Percentiles rank a stretch among this genome's conserved stretches.
phyloP scores from a whole-genome alignment of 2,329 filamentous ascomycete species.

The Harringtonia aguacate region DNA sequence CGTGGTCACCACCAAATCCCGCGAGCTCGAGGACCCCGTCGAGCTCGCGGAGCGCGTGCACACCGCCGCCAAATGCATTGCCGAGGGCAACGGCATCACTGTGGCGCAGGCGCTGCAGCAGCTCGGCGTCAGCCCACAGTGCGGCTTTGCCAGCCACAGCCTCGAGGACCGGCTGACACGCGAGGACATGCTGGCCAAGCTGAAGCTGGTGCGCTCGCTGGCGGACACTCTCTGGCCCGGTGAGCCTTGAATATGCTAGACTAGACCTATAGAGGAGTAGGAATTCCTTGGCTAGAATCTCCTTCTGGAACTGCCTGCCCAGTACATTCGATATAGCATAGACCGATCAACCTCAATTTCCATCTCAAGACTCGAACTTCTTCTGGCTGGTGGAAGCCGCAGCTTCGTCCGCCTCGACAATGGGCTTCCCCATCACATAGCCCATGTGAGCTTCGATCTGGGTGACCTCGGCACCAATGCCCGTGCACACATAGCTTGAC shows the following conservation, averaged over 20 bases:
- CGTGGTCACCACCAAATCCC: conserved; percentile 49
- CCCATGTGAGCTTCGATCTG: too few relatives aligned
- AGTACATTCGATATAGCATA: too few relatives aligned
- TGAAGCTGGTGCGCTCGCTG: conserved; percentile 56
- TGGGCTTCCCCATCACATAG: too few relatives aligned
- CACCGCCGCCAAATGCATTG: conserved; percentile 54
- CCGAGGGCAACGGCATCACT: conserved; percentile 49
- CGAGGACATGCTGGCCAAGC: conserved; percentile 60
- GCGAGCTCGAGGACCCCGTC: conserved; percentile 27
- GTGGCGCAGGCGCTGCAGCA: conserved; percentile 54
- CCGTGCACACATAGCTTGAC: too few relatives aligned
- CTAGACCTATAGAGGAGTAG: too few relatives aligned
- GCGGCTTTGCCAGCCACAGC: conserved; percentile 59
- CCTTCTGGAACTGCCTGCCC: too few relatives aligned
- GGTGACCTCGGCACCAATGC: too few relatives aligned
- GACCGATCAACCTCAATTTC: too few relatives aligned
- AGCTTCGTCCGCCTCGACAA: too few relatives aligned
- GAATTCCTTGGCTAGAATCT: too few relatives aligned
- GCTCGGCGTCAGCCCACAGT: conserved; percentile 59
- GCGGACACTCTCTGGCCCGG: conserved; percentile 53
- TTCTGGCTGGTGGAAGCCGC: too few relatives aligned
- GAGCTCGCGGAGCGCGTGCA: conserved; percentile 42
- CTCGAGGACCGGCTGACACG: conserved; percentile 56
- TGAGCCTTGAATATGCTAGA: conserved; percentile 17
- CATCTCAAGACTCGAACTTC: too few relatives aligned